These are phyloP conservation scores for Helicocarpus griseus DNA, from an alignment of 2,329 filamentous ascomycete genomes.

Conservation along the genomic window DNA sequence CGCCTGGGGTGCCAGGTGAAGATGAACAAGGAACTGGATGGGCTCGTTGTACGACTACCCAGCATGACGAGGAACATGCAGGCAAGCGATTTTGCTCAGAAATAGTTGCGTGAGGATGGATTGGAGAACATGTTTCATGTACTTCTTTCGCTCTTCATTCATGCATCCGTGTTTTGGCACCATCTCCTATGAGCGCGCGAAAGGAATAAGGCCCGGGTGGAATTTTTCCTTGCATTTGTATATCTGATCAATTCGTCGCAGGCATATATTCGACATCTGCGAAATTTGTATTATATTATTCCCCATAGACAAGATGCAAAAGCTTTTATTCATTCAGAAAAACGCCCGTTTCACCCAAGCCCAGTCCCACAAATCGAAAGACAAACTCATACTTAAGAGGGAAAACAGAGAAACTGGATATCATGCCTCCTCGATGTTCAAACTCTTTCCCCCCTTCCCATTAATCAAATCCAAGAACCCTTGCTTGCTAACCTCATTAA, in stretches of 20 bases:
- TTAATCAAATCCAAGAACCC: conserved; percentile 87
- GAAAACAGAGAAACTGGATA: conserved; percentile 21
- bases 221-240: neutral
- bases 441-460: conserved; percentile 43
- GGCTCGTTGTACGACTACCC: conserved; percentile 73
- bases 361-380: conserved; percentile 2
- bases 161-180: neutral
- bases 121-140: neutral
- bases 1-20: conserved; percentile 80
- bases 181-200: neutral
- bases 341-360: conserved; percentile 1
- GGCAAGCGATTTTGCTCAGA: conserved; percentile 70
- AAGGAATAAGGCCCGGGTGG: conserved; percentile 4
- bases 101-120: conserved; percentile 24
- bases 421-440: conserved; percentile 36
- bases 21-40: conserved; percentile 86
- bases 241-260: neutral
- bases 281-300: conserved; percentile 6
- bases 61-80: conserved; percentile 94
- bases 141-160: neutral
- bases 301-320: conserved; percentile 1
- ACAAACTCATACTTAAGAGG: conserved; percentile 4
- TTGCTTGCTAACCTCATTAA: conserved; percentile 95
- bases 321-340: neutral
- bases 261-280: neutral